These are phyloP conservation scores for Leccinum brunneo-olivaceum DNA, from an alignment of 1,284 basidiomycete species.

Conservation along the genomic window DNA sequence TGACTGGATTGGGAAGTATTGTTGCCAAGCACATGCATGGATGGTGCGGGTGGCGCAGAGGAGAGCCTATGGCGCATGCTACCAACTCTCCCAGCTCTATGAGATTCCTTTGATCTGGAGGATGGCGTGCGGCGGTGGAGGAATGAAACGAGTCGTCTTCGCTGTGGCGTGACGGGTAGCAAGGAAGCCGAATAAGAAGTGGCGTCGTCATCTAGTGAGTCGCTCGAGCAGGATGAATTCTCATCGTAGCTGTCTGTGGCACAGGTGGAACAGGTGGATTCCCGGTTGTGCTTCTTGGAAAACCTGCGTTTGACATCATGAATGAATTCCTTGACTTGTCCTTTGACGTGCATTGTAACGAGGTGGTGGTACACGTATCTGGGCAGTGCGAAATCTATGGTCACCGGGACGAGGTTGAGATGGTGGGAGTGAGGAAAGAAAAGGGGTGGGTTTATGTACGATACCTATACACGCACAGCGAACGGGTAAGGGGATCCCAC, in stretches of 20 bases:
- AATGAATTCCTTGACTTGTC: slow-evolving; percentile 26
- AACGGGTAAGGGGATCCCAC: no score
- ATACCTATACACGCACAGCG: no score
- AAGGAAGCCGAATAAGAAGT: slow-evolving; percentile 14
- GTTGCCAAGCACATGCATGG: background rate
- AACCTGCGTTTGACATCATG: slow-evolving; percentile 30
- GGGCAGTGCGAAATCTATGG: no score
- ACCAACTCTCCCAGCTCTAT: slow-evolving; percentile 7
- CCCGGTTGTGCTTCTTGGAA: slow-evolving; percentile 24
- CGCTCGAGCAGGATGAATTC: slow-evolving; percentile 10
- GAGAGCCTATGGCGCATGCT: slow-evolving; percentile 13
- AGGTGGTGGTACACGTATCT: no score
- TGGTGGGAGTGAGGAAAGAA: no score
- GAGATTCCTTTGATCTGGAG: slow-evolving; percentile 7
- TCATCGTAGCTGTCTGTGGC: slow-evolving; percentile 10
- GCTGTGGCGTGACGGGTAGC: slow-evolving; percentile 4
- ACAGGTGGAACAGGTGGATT: slow-evolving; percentile 12
- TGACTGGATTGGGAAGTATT: background rate
- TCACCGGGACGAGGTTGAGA: no score
- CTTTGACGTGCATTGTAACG: slow-evolving; percentile 30
- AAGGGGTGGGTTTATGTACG: no score
- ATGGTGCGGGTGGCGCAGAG: slow-evolving; percentile 12
- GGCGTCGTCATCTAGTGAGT: slow-evolving; percentile 12
- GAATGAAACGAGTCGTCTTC: slow-evolving; percentile 11
- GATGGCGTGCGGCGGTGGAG: slow-evolving; percentile 14